Base-by-base conservation (phyloP, 768 basidiomycete genomes). In the Termitomyces sp. region DNA sequence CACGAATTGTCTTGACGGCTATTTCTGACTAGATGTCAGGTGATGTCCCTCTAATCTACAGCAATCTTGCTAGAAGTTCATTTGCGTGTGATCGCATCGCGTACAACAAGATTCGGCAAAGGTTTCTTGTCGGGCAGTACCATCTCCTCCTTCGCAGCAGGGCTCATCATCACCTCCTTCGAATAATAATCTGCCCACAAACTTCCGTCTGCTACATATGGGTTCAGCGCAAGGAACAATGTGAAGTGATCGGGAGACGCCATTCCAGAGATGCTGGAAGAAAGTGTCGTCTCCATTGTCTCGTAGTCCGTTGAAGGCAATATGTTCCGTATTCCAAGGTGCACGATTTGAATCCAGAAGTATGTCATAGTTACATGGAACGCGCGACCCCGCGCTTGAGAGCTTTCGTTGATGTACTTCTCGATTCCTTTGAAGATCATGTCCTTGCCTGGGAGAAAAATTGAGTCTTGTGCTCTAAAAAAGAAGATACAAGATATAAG, bases 361-460 rank as follows among this genome's bases (percentile, higher is more conserved):
- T 78, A 80, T 0, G 79, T 77, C 78, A 80, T 77, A 20, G 77
- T 77, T 42, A 77, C 54, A 56, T 80, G 75, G 62, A 78, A 79
- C 24, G 72, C 66, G 24, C 73, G 70, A 6, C 69, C 71, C 4
- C 67, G 69, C 3, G 75, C 73, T 48, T 75, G 72, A 28, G 68
- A 46, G 62, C 71, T 76, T 51, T 70, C 55, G 12, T 64, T 52
- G 54, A 76, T 76, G 57, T 80, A 78, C 14, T 64, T 66, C 52
- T 75, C 67, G 6, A 80, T 66, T 4, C 78, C 75, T 42, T 74
- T 61, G 58, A 80, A 77, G 42, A 80, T 73, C 65, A 74, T 70
- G 44, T 78, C 69, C 58, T 78, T 77, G 16, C 77, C 78, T 79
- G 48, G 0, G 40, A n/a, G n/a, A 42, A 3, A 5, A 43, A 22